Evolutionary conservation across 73 alveolate genomes (phyloP), one percentile per base, ranked within the genome.

Genomic region (Diophrys appendiculata): DNA sequence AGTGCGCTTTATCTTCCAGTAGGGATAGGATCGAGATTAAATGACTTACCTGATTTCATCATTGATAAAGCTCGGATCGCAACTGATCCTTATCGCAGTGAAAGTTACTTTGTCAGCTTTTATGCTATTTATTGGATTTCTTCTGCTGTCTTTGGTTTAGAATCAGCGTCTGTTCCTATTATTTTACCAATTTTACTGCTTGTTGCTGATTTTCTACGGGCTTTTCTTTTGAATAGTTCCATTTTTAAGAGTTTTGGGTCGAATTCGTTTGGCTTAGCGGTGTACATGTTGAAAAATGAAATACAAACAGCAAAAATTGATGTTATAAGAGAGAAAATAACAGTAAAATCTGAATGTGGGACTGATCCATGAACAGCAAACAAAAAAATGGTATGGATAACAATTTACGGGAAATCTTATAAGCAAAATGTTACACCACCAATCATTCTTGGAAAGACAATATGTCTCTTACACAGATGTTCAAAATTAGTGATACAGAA

Each of bases 231-330:
- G 2, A 52, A 8, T 3, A 73, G 72, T 29, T 73, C 82, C 5
- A 1, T 23, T 29, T 73, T 31, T 28, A 73, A 54, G 24, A 73
- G 52, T n/a, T 18, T 52, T 2, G 82, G 82, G 54, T 73, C 82
- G 28, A 73, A 73, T 2, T 22, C 55, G 54, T 68, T 68, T 25
- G 52, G 76, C 5, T 5, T 22, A 25, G 56, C 25, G 25, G 29
- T 27, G 2, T 27, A 14, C 55, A 68, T 25, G 54, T 68, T 68
- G 54, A 68, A 68, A 8, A 68, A n/a, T 5, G 76, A 11, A 25
- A 68, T 68, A 8, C 25, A 2, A 2, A 68, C 25, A 5, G 76
- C 76, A 27, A 68, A 68, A 68, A 25, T 5, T 22, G 76, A 68
- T 5, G 54, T 54, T 2, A 11, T 22, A 52, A 68, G 76, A 28